A percentile compares a stretch with the other conserved stretches of the same genome.
Conservation (phyloP, 345 rosid species). For the Moringa oleifera region DNA sequence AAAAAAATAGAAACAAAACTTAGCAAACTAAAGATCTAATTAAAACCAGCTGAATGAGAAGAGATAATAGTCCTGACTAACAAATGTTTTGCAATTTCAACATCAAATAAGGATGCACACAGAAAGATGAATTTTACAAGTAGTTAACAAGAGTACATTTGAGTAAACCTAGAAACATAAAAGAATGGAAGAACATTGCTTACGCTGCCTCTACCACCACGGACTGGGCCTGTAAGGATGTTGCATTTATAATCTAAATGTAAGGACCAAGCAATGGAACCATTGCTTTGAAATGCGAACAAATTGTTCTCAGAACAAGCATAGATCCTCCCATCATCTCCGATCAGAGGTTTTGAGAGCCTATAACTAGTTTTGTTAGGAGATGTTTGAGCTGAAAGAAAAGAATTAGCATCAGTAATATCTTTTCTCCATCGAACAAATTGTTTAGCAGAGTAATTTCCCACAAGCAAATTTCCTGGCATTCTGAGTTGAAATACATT, state of each 20-base stretch:
- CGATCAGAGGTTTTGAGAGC: constrained; percentile 65
- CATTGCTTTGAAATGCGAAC: constrained; percentile 67
- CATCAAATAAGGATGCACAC: too few relatives aligned
- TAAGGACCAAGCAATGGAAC: constrained; percentile 70
- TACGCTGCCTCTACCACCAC: constrained; percentile 60
- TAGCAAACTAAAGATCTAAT: too few relatives aligned
- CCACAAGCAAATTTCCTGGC: background rate
- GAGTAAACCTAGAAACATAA: background rate
- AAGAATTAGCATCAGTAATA: background rate
- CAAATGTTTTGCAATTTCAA: too few relatives aligned
- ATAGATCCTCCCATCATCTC: constrained; percentile 62
- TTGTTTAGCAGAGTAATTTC: background rate
- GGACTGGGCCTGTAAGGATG: constrained; percentile 43
- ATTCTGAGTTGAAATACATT: background rate
- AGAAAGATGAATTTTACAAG: too few relatives aligned
- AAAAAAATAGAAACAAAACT: too few relatives aligned
- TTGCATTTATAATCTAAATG: constrained; percentile 61
- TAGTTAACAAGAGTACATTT: too few relatives aligned
- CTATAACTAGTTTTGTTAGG: constrained; percentile 19
- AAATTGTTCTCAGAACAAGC: constrained; percentile 56
- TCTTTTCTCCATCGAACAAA: background rate
- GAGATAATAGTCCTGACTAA: too few relatives aligned
- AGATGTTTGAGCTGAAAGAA: constrained; percentile 26
- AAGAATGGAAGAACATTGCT: background rate
- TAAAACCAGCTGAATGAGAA: too few relatives aligned